Conservation (phyloP, 75 land plant species). For the Picea sitchensis region DNA sequence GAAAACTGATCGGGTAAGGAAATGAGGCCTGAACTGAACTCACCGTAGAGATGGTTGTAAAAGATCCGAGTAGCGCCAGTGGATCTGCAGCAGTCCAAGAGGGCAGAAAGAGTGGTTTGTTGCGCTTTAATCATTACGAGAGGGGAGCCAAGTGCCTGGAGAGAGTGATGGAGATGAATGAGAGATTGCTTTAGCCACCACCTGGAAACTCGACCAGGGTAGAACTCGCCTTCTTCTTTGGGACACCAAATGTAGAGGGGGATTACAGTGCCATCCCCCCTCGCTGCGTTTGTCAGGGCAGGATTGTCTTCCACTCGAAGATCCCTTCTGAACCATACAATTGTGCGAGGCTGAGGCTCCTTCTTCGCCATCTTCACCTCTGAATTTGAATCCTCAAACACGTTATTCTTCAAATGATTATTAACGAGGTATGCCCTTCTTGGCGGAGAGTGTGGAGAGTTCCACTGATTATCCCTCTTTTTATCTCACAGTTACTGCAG, state of each 20-base stretch:
- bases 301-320: slow-evolving; percentile 96
- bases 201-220: slow-evolving; percentile 79
- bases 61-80: slow-evolving; percentile 74
- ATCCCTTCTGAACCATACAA: slow-evolving; percentile 99
- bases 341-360: slow-evolving; percentile 25
- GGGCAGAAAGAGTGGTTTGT: slow-evolving; percentile 54
- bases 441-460: too few species aligned
- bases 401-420: too few species aligned
- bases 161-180: slow-evolving; percentile 50
- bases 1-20: too few species aligned
- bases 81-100: slow-evolving; percentile 57
- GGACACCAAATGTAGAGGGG: slow-evolving; percentile 76
- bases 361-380: too few species aligned
- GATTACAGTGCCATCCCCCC: slow-evolving; percentile 63
- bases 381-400: too few species aligned
- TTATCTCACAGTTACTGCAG: too few species aligned
- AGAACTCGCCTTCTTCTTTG: slow-evolving; percentile 67
- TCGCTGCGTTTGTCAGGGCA: slow-evolving; percentile 63
- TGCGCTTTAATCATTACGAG: slow-evolving; percentile 58
- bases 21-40: too few species aligned
- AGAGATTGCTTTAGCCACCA: slow-evolving; percentile 86
- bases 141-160: slow-evolving; percentile 51
- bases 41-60: slow-evolving; percentile 85
- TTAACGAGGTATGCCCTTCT: too few species aligned
- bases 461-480: too few species aligned